Base-by-base conservation (phyloP, 169 alveolate species). In the Plasmodium vivax region DNA sequence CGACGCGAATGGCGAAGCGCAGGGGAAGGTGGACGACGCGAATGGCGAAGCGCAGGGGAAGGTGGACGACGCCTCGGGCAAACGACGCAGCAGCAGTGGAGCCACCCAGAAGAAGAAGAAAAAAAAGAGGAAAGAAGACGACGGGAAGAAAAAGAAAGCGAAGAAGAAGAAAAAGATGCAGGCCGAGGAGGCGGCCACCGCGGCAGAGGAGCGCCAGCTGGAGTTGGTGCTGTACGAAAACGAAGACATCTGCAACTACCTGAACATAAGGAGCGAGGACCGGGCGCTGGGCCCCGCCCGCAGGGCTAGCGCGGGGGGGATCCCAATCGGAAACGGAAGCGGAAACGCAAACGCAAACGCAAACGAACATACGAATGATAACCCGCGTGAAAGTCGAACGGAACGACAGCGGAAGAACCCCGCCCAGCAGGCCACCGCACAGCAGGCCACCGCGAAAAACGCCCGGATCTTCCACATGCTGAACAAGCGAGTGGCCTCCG, bases 201-300 rank as follows among this genome's bases (percentile, higher is more conserved):
- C 54, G 80, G 45, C 8, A 30, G 80, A 68, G 16, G 79, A 34
- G 68, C 74, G 47, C 14, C 83, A 80, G 7, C 51, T 81, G 19
- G 88, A 71, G n/a, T 23, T 90, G 72, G 58, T 79, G 0, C 45
- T 87, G 8, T 87, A 87, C 45, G 92, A 90, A 41, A 90, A 82
- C 58, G 92, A 51, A 58, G 94, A 90, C 34, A 81, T 90, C 8
- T 82, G 74, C 45, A 90, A 90, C 19, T 90, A 90, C 32, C 51
- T 90, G 56, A 90, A 90, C 27, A 81, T 90, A 41, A 41, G 83
- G 54, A 79, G 74, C 19, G 92, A 80, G 43, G 74, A 81, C 36
- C 30, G 30, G 23, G 83, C 34, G 4, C n/a, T 47, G 36, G 36
- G 41, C 45, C 68, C 19, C 36, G 19, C 16, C 23, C 2, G 12